phyloP scores from a whole-genome alignment of 148 eudicot species.

The Gaultheria prostrata region DNA sequence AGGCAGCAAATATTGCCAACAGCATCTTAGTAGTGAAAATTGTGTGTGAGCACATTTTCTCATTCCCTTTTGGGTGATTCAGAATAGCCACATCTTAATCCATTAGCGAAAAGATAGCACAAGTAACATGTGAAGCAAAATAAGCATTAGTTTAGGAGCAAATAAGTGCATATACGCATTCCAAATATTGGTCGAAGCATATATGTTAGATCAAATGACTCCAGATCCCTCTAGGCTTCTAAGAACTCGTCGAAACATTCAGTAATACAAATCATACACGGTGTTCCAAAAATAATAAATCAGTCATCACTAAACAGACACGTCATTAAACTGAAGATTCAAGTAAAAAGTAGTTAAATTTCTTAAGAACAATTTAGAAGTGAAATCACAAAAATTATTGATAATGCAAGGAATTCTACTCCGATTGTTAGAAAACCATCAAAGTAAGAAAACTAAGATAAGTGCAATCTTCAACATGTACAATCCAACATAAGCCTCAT shows the following conservation, averaged over 20 bases:
- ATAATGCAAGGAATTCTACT: neutral
- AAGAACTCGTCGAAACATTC: neutral
- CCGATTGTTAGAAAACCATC: neutral
- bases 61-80: neutral
- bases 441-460: neutral
- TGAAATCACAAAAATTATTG: neutral
- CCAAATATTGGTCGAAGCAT: neutral
- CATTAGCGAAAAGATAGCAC: neutral
- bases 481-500: neutral
- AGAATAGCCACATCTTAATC: neutral
- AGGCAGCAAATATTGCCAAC: neutral
- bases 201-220: neutral
- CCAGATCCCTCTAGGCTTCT: neutral
- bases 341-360: neutral
- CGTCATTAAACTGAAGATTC: neutral
- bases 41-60: neutral
- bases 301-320: neutral
- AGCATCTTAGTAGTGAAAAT: neutral
- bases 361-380: neutral
- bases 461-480: neutral
- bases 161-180: neutral
- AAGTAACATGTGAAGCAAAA: neutral
- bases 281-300: neutral
- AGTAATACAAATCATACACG: neutral
- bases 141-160: neutral